Percentiles rank a stretch among this genome's conserved stretches.
phyloP scores from a whole-genome alignment of 2,329 filamentous ascomycete genomes.

The Cladophialophora exuberans region DNA sequence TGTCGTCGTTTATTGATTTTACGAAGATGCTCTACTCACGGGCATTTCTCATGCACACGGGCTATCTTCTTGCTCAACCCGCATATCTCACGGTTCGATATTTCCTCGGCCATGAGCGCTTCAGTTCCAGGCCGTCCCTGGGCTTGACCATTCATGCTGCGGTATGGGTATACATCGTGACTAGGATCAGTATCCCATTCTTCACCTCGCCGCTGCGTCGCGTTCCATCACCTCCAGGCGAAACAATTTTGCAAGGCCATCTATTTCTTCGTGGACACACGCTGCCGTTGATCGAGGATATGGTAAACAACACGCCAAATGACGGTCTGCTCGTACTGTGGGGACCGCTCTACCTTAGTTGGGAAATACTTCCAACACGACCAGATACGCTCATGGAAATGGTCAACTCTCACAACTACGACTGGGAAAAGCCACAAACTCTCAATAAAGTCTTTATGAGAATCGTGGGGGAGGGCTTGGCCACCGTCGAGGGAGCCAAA shows the following conservation, averaged over 20 bases:
- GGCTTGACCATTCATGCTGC: neutral
- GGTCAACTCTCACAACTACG: conserved; percentile 57
- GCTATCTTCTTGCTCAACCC: conserved; percentile 12
- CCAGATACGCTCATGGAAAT: conserved; percentile 52
- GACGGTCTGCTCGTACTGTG: conserved; percentile 17
- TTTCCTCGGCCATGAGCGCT: neutral
- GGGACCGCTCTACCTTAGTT: conserved; percentile 1
- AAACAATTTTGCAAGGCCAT: conserved; percentile 11
- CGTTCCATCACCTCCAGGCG: conserved; percentile 11
- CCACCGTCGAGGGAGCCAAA: conserved; percentile 87
- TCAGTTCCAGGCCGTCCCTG: neutral
- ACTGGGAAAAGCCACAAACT: conserved; percentile 56
- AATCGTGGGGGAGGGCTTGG: conserved; percentile 51
- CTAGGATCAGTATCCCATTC: conserved; percentile 6
- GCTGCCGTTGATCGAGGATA: conserved; percentile 2
- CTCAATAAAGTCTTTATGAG: conserved; percentile 49
- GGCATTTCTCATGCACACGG: conserved; percentile 10
- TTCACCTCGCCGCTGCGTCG: conserved; percentile 16
- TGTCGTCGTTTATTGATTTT: neutral
- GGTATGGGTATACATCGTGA: conserved; percentile 7
- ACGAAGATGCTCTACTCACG: conserved; percentile 10
- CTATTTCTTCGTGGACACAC: conserved; percentile 5
- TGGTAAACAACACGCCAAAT: conserved; percentile 13
- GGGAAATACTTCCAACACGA: conserved; percentile 8
- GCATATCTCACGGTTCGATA: neutral